A percentile compares a stretch with the other conserved stretches of the same genome.
Conservation (phyloP, 306 rosid genomes). For the Benincasa hispida region DNA sequence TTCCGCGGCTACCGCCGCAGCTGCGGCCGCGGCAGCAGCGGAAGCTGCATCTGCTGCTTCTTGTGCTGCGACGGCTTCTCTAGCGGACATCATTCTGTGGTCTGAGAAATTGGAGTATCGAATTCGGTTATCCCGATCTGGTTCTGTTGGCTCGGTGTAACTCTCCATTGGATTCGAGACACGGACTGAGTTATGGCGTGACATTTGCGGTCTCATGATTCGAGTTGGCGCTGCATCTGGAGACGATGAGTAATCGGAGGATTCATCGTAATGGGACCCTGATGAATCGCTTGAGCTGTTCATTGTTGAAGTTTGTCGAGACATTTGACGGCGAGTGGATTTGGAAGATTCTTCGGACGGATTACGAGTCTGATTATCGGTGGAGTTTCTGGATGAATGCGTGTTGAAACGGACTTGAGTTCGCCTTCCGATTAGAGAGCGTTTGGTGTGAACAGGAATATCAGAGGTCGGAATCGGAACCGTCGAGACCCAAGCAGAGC, state of each 20-base stretch:
- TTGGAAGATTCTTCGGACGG: conserved; percentile 1
- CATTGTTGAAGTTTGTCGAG: conserved; percentile 16
- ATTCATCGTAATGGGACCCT: conserved; percentile 13
- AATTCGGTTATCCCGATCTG: conserved; percentile 17
- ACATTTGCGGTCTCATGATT: conserved; percentile 7
- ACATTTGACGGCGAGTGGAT: conserved; percentile 5
- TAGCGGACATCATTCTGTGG: conserved; percentile 31
- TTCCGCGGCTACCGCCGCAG: conserved; percentile 21
- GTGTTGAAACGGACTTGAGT: conserved; percentile 13
- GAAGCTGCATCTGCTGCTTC: conserved; percentile 30
- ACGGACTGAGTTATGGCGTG: conserved; percentile 19
- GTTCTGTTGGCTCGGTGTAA: conserved; percentile 7
- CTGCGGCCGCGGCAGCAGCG: not conserved
- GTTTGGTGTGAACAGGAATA: conserved; percentile 21
- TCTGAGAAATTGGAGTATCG: conserved; percentile 23
- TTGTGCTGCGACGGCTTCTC: conserved; percentile 49
- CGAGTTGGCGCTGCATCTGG: conserved; percentile 1
- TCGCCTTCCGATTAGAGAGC: conserved; percentile 20
- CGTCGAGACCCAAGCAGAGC: conserved; percentile 61
- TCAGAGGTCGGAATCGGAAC: conserved; percentile 49
- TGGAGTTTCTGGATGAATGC: not conserved
- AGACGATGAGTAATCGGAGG: conserved; percentile 8
- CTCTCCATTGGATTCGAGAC: conserved; percentile 10
- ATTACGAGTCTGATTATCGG: conserved; percentile 9
- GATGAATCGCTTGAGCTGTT: not conserved